These are phyloP conservation scores for Colletotrichum theobromicola DNA, from an alignment of 2,329 filamentous ascomycete species.

Conservation along the genomic window DNA sequence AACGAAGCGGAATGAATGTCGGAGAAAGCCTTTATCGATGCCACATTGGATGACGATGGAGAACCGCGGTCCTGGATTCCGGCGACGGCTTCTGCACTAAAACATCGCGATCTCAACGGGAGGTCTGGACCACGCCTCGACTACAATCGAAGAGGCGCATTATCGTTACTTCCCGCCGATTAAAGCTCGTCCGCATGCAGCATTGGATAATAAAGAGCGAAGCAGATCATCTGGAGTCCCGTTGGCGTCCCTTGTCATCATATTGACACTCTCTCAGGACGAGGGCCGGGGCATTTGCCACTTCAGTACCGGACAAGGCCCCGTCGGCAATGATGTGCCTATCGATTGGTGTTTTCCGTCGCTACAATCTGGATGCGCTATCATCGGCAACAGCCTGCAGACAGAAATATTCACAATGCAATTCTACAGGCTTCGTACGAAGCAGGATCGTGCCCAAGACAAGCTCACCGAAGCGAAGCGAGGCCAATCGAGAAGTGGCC, in stretches of 20 bases:
- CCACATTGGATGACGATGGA: not conserved
- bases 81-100: not conserved
- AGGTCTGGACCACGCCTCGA: not conserved
- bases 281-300: not conserved
- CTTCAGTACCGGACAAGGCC: not conserved
- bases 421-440: not conserved
- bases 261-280: not conserved
- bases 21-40: not conserved
- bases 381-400: not conserved
- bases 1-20: not conserved
- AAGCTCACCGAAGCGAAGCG: not conserved
- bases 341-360: not conserved
- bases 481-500: not conserved
- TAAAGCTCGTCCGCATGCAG: not conserved
- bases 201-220: not conserved
- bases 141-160: not conserved
- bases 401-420: not conserved
- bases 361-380: not conserved
- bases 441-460: not conserved
- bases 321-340: not conserved
- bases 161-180: not conserved
- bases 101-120: not conserved
- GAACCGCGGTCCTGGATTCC: not conserved
- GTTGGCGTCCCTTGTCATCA: not conserved
- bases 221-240: not conserved